Conservation (phyloP, 805 yeast genomes). For the Metschnikowia arizonensis region DNA sequence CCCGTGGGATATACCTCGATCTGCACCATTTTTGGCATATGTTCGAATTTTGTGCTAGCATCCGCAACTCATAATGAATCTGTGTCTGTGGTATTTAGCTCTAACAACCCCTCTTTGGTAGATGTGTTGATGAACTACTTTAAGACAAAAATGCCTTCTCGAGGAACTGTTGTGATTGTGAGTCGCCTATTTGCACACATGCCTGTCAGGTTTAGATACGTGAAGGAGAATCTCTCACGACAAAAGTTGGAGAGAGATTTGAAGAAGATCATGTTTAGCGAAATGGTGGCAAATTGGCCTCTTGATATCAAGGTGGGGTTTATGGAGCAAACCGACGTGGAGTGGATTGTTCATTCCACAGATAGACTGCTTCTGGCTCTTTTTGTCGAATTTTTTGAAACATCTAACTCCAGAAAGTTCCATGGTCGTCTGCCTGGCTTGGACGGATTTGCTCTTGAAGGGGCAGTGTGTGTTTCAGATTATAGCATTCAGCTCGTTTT, state of each 20-base stretch:
- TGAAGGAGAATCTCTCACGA: constrained; percentile 18
- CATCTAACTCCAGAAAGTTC: not conserved
- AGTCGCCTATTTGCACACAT: constrained; percentile 39
- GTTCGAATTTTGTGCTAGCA: not conserved
- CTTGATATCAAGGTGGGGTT: constrained; percentile 1
- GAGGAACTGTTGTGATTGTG: constrained; percentile 40
- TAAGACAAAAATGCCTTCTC: not conserved
- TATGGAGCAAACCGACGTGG: not conserved
- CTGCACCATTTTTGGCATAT: constrained; percentile 1
- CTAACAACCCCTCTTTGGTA: not conserved
- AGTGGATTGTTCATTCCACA: not conserved
- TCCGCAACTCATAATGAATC: not conserved
- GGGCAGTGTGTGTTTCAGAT: constrained; percentile 1
- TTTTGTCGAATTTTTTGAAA: not conserved
- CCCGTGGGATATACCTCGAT: not conserved
- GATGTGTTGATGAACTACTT: constrained; percentile 2
- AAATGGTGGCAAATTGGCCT: constrained; percentile 24
- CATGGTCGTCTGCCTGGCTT: not conserved
- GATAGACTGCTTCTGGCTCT: not conserved
- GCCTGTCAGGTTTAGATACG: constrained; percentile 40
- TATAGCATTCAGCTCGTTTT: not conserved
- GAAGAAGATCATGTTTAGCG: constrained; percentile 25
- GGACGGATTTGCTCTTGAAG: not conserved
- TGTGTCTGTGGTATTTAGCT: not conserved
- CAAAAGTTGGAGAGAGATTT: constrained; percentile 24